Percentiles rank a stretch among this genome's conserved stretches.
Evolutionary conservation across 805 yeast genomes (phyloP).

Genomic region (Candida dendrica): DNA sequence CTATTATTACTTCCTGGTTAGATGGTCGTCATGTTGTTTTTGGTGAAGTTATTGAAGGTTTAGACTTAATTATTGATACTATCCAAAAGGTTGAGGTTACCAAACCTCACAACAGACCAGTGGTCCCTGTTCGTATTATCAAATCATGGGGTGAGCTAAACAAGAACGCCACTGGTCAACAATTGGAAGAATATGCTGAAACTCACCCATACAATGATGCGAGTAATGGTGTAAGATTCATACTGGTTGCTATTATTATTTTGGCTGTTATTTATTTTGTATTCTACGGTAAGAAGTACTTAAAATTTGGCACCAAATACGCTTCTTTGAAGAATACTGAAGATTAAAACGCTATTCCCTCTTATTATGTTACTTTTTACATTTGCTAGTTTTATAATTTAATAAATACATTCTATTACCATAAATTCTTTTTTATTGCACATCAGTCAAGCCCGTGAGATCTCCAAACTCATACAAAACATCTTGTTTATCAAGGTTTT

Average conservation of each 20-base stretch:
- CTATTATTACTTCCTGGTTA: constrained; percentile 37
- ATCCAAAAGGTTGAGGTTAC: constrained; percentile 50
- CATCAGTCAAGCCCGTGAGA: constrained; percentile 8
- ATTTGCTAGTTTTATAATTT: background rate
- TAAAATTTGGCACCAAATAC: constrained; percentile 7
- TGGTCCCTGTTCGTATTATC: constrained; percentile 33
- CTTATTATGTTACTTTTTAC: background rate
- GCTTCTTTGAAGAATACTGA: constrained; percentile 19
- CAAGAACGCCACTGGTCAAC: constrained; percentile 7
- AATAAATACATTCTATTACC: background rate
- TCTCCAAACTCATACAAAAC: constrained; percentile 26
- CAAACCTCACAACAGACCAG: constrained; percentile 33
- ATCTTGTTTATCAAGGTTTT: constrained; percentile 37
- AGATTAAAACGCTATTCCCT: background rate
- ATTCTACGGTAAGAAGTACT: constrained; percentile 2
- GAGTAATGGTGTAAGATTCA: constrained; percentile 7
- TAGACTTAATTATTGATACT: constrained; percentile 46
- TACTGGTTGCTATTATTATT: constrained; percentile 10
- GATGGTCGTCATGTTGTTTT: constrained; percentile 68
- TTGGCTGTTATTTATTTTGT: constrained; percentile 14
- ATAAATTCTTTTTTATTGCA: background rate
- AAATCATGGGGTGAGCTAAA: constrained; percentile 24
- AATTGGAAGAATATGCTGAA: constrained; percentile 4
- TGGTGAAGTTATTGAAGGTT: constrained; percentile 68
- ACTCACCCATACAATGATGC: constrained; percentile 7